Evolutionary conservation across 2,329 filamentous ascomycete species (phyloP), one percentile per base, ranked within the genome.

Genomic region (Botrytis sinoallii): DNA sequence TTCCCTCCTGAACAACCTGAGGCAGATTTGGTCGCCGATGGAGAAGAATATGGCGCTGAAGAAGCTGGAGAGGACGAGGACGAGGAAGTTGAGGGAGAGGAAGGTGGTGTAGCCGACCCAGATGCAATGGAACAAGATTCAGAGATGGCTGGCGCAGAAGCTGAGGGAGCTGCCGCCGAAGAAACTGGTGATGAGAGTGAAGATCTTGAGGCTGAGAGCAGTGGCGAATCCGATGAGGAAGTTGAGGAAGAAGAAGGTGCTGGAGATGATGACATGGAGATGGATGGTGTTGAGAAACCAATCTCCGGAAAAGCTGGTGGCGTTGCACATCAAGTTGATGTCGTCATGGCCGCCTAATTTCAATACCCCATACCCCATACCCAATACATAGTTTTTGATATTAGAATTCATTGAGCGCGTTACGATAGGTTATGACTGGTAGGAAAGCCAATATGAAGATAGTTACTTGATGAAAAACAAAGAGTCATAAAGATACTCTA

Each of bases 1-100:
- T 99, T 93, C 83, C 96, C 96, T 44, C 97, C 96, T 75, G 96
- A 99, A 83, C 96, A 99, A 85, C 96, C 96, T 60, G 96, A 99
- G 83, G 96, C 95, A 71, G 97, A 99, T 81, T 88, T 92, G 63
- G 88, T 89, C 70, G 92, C 92, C 61, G 95, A 98, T 79, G 96
- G 97, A 78, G 92, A 93, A 40, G 89, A 92, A 78, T 99, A 99
- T 81, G 96, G 95, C 76, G 94, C 93, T 35, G 96, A 98, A 73
- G 95, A 97, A 83, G 90, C 89, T 25, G 93, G 94, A 66, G 91
- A 91, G 52, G 90, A 91, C 76, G 89, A 91, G 70, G 91, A 90
- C 70, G 89, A 90, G 71, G 89, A 88, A n/a, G 89, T 83, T 20
- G 88, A 87, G 71, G 88, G 86, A 14, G 86, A 88, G 73, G 88